phyloP scores from a whole-genome alignment of 805 yeast genomes.

The Huiozyma sinensis region DNA sequence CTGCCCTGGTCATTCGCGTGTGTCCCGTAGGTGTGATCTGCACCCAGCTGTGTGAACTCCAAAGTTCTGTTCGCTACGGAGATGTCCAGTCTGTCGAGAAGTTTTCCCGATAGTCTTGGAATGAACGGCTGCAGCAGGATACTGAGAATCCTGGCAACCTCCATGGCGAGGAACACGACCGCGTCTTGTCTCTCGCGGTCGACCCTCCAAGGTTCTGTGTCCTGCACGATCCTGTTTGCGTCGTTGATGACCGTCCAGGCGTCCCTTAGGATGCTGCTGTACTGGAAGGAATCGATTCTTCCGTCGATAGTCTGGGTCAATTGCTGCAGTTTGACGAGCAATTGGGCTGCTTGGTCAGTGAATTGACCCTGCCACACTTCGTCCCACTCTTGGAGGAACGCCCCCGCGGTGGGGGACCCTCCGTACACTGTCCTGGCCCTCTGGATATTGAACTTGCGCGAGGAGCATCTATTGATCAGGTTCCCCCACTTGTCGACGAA shows the following conservation, averaged over 20 bases:
- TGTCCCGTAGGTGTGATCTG: slow-evolving; percentile 51
- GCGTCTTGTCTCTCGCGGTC: slow-evolving; percentile 34
- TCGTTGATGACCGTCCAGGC: slow-evolving; percentile 50
- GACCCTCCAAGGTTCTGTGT: slow-evolving; percentile 65
- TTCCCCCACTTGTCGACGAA: slow-evolving; percentile 80
- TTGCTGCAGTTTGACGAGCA: slow-evolving; percentile 27
- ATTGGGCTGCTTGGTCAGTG: slow-evolving; percentile 11
- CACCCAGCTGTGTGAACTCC: slow-evolving; percentile 40
- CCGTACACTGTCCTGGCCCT: slow-evolving; percentile 30
- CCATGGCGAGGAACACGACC: slow-evolving; percentile 56
- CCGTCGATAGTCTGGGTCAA: slow-evolving; percentile 33
- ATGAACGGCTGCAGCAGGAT: slow-evolving; percentile 63
- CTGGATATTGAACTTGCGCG: slow-evolving; percentile 50
- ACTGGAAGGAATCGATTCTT: slow-evolving; percentile 38
- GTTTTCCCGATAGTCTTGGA: slow-evolving; percentile 47
- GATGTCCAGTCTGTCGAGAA: slow-evolving; percentile 60
- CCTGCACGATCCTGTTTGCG: slow-evolving; percentile 61
- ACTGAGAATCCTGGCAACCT: slow-evolving; percentile 54
- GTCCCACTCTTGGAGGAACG: background rate
- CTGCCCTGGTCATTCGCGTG: slow-evolving; percentile 43
- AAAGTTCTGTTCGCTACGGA: slow-evolving; percentile 30
- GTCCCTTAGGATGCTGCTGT: slow-evolving; percentile 42
- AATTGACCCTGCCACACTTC: background rate
- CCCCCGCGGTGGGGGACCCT: background rate
- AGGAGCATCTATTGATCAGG: slow-evolving; percentile 61